Evolutionary conservation across 23 red algal genomes (phyloP), one percentile per base, ranked within the genome.

Genomic region (Gracilaria domingensis): DNA sequence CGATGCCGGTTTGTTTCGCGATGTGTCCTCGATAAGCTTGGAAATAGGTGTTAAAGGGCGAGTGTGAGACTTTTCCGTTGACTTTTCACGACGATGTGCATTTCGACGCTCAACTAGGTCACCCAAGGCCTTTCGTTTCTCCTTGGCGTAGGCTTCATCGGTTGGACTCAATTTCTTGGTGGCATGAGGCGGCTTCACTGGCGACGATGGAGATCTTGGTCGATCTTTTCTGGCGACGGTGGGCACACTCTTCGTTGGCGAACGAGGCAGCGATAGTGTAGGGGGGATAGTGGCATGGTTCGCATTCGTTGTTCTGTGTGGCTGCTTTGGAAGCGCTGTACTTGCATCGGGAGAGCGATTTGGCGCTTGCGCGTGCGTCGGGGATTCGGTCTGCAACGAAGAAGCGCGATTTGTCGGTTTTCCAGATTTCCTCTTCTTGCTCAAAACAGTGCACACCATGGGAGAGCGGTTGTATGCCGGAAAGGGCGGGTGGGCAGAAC

Each of bases 401-500:
- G 72, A 50, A 0, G 72, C 21, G 7, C 6, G 40, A 0, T 0
- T 48, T 77, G 12, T 12, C 30, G 72, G 0, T 69, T 2, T 37
- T 35, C 8, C 21, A 51, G 25, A 4, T 4, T 50, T 50, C 38
- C 4, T 50, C 42, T 77, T 40, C 42, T 77, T 77, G 40, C 29
- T 16, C n/a, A 77, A 18, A 34, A 77, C 72, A 20, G 72, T 35
- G 3, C 34, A 45, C 12, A 77, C 45, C 72, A 77, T 77, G n/a
- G 72, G 72, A 45, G 72, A 77, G 45, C 72, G 23, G 72, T 77
- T 77, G 42, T 77, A 77, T 4, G 17, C 26, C 45, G n/a, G 72
- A 51, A 77, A 77, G 4, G 72, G 45, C 23, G 35, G 23, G 18
- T 26, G 38, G 1, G 72, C 23, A 51, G 39, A 77, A 34, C 16